Base-by-base conservation (phyloP, 768 basidiomycete species). In the Piloderma croceum region DNA sequence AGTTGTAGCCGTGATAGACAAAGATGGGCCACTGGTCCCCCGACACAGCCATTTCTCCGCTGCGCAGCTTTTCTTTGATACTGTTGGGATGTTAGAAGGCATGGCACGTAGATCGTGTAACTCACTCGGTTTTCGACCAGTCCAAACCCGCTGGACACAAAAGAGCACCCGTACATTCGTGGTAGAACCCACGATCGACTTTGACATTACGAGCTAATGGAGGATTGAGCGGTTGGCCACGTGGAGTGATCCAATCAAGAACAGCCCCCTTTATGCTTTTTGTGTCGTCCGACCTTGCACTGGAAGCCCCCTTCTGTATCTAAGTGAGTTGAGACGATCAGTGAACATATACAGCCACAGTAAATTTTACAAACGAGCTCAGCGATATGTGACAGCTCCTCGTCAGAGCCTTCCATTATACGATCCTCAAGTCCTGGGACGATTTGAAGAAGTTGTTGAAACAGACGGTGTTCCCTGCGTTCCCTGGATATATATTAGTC, bases 1-100 rank as follows among this genome's bases (percentile, higher is more conserved):
- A n/a, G n/a, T n/a, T n/a, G n/a, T n/a, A n/a, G n/a, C n/a, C n/a
- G n/a, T n/a, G n/a, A 22, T 48, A 44, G 7, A 54, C 24, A 6
- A 54, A 34, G 2, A 53, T 11, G 0, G 45, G 49, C 52, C 53
- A 55, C 15, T 55, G 46, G 24, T 51, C 49, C 13, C 52, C 49
- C 5, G 42, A 15, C 6, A 53, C 42, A 2, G 40, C 20, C 4
- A 49, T 48, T 19, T 46, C 27, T 1, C 49, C 38, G 29, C 34
- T 47, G 6, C 31, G 5, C 25, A 18, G 35, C n/a, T 7, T 21
- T 1, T 4, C n/a, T n/a, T 24, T 25, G 33, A 27, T 7, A 18
- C 17, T 24, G 29, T 23, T 9, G 12, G 31, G n/a, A n/a, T 31
- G 10, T 24, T 9, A 3, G 24, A 25, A 43, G 21, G 24, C 13